Base-by-base conservation (phyloP, 73 alveolate genomes). In the Uronychia binucleata region DNA sequence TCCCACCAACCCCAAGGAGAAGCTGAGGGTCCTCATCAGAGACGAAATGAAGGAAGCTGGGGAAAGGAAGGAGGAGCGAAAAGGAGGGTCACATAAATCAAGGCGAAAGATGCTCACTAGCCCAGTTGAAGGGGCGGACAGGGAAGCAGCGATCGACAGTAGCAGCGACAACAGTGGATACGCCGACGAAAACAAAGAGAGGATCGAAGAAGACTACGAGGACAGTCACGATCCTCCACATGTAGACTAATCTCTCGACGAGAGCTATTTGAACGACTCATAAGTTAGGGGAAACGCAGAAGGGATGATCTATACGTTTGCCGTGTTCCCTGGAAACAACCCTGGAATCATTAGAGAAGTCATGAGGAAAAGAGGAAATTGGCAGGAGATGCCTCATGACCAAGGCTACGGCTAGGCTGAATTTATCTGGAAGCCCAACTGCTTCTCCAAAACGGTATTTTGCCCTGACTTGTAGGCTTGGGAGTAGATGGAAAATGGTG, bases 301-400 rank as follows among this genome's bases (percentile, higher is more conserved):
- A 5, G 67, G 67, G 19, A 19, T 11, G n/a, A 19, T 46, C 19
- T 46, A 11, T 46, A 11, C 67, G 5, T 46, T 46, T 19, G 67
- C 67, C 59, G 92, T 92, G 19, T 76, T 81, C 82, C 91, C 91
- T 31, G 97, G 97, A 0, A 92, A 92, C 80, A 83, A 92, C 58
- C 88, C 94, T 0, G 77, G 74, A 30, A 58, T 86, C 27, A 35
- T 91, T 75, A 91, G 89, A 78, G 81, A 77, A 8, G 85, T 90
- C 26, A 77, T 91, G 76, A 59, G 75, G 33, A 67, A 46, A 75
- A 91, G 96, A 89, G 94, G 93, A 5, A 91, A 91, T 77, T 91
- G 96, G 94, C 77, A 58, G n/a, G 97, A 92, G 78, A 94, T 85
- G n/a, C 67, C 67, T 11, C 5, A 19, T 19, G 83, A 67, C 0